Conservation (phyloP, 805 yeast species). For the Wickerhamiella galacta region DNA sequence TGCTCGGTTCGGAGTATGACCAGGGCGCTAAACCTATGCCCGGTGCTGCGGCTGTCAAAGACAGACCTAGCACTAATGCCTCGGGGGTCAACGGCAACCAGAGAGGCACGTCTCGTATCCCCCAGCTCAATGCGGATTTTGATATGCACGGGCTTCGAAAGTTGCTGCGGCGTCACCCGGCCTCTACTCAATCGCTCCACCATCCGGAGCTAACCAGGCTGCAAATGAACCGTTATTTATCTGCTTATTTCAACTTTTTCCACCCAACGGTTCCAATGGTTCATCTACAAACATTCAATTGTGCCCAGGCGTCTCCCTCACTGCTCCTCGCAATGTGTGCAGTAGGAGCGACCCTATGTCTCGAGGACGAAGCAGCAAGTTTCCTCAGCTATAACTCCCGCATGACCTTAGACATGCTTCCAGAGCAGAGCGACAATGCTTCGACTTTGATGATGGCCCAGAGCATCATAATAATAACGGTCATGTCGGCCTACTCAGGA, state of each 20-base stretch:
- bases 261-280: constrained; percentile 22
- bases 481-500: constrained; percentile 8
- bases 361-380: constrained; percentile 15
- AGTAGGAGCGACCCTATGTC: constrained; percentile 20
- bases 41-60: too few relatives aligned
- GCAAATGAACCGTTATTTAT: constrained; percentile 19
- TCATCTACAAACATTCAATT: constrained; percentile 20
- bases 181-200: constrained; percentile 7
- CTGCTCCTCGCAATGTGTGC: constrained; percentile 21
- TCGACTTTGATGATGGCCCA: constrained; percentile 2
- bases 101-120: too few relatives aligned
- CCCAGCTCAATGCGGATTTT: constrained; percentile 2
- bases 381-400: constrained; percentile 13
- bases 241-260: constrained; percentile 19
- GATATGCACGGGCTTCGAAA: constrained; percentile 2
- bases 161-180: constrained; percentile 9
- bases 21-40: too few relatives aligned
- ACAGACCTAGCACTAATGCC: too few relatives aligned
- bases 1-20: too few relatives aligned
- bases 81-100: too few relatives aligned
- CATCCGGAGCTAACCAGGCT: constrained; percentile 11
- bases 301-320: constrained; percentile 17
- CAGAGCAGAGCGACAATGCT: not conserved
- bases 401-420: constrained; percentile 11
- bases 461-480: constrained; percentile 2